Evolutionary conservation across 1,284 basidiomycete genomes (phyloP), one percentile per base, ranked within the genome.

Genomic region (Ganoderma resinaceum): DNA sequence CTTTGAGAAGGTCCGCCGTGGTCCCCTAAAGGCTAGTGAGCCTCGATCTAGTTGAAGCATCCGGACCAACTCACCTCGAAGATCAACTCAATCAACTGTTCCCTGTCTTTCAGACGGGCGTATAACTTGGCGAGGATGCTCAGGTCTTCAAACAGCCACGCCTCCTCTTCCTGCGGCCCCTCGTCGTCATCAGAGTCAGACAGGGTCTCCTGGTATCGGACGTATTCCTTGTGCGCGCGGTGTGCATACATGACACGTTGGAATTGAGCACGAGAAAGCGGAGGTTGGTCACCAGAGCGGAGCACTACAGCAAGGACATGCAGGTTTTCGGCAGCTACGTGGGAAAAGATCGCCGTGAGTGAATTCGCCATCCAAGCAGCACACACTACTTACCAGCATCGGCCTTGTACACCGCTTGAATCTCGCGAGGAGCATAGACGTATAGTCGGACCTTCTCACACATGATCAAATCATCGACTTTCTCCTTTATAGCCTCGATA

Each of bases 1-100:
- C 98, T 81, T 97, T 99, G 75, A 99, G 84, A 49, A 99, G 83
- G 61, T 99, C 97, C 3, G 98, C 91, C 0, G 98, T 99, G 52
- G 92, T 93, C 16, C 97, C 96, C 95, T 97, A 70, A 2, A 20
- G 40, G 55, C 37, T 11, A 26, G 9, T 61, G 5, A 60, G 58
- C 23, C 9, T 42, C 58, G 23, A 60, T 40, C 23, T 26, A 37
- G 37, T 7, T 38, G 20, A 42, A 16, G 55, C 37, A 9, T 40
- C 38, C 23, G 23, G 18, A 14, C 3, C 35, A 64, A 78, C 87
- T 69, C 67, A 91, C 96, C 88, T 99, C 97, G 74, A 98, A 99
- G 63, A 99, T 94, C 60, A 99, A 84, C 62, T 92, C 94, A 73
- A 99, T 93, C 73, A 99, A 78, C 79, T 97, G 94, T 78, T 99